phyloP scores from a whole-genome alignment of 345 rosid species.

The Trapa bicornis region DNA sequence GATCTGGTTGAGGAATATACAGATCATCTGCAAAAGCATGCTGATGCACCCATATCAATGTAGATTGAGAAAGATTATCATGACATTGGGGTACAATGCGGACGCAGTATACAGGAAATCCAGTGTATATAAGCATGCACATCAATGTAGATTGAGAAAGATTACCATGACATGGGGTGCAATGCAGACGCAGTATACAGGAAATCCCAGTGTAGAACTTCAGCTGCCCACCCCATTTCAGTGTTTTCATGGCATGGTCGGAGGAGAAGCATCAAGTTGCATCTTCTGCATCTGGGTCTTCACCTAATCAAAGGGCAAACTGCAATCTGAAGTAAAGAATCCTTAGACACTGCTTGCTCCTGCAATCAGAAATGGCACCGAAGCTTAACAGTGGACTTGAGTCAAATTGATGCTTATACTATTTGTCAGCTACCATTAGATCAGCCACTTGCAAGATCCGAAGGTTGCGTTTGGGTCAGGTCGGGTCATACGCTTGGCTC shows the following conservation, averaged over 20 bases:
- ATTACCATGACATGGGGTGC: constrained; percentile 98
- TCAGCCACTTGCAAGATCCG: too few relatives aligned
- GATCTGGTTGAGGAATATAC: constrained; percentile 95
- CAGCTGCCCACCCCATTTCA: constrained; percentile 77
- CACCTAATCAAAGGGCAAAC: constrained; percentile 91
- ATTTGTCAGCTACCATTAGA: too few relatives aligned
- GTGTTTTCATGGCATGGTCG: constrained; percentile 72
- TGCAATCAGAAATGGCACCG: constrained; percentile 13
- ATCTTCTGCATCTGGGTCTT: constrained; percentile 98
- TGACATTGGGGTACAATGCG: constrained; percentile 93
- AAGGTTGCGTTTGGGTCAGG: too few relatives aligned
- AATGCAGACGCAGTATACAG: constrained; percentile 83
- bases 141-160: not conserved
- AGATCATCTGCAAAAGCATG: constrained; percentile 66
- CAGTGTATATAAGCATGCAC: not conserved
- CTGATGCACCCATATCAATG: constrained; percentile 2
- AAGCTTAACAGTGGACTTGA: too few relatives aligned
- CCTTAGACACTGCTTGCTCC: constrained; percentile 92
- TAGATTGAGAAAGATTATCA: constrained; percentile 35
- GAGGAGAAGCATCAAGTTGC: constrained; percentile 92
- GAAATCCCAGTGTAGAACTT: constrained; percentile 93
- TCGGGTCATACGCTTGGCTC: too few relatives aligned
- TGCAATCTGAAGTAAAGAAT: constrained; percentile 86
- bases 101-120: constrained; percentile 91
- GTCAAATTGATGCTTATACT: too few relatives aligned